Base-by-base conservation (phyloP, 2,329 filamentous ascomycete genomes). In the Trichoderma harzianum region DNA sequence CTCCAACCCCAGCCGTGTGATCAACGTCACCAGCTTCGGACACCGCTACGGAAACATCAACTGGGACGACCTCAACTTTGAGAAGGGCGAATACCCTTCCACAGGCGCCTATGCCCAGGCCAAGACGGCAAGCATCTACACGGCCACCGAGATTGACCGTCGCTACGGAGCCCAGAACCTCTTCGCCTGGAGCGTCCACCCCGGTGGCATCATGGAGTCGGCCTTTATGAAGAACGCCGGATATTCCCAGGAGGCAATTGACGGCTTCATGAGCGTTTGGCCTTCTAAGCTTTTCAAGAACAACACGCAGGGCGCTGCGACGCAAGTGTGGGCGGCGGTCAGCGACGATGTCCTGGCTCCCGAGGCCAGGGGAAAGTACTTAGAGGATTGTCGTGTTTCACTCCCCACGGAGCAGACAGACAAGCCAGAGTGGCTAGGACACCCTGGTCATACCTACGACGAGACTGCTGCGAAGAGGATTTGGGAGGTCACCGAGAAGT, bases 131-230 rank as follows among this genome's bases (percentile, higher is more conserved):
- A 39, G 74, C 73, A 81, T 87, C 30, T 84, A 81, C 72, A 82
- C 84, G 73, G 82, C 85, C 12, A 85, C 84, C 72, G 80, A 85
- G 73, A 80, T 87, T 36, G 84, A 87, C 51, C 80, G 85, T 3
- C 80, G 80, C 1, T 87, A 85, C 74, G 83, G 81, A 6, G 57
- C 76, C 2, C 73, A 77, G n/a, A 81, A 83, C 36, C 72, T 87
- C 0, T 83, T 84, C 63, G 84, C 79, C 1, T 78, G 80, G 11
- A 81, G 80, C 63, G 69, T 88, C 8, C 82, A 86, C 71, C 86
- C 86, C 0, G 86, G 86, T 3, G 78, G 79, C 5, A 84, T 87
- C 73, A 3, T 68, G 10, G 36, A 72, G 28, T 55, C 70, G 7
- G 30, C 30, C 5, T 72, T 72, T 55, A 21, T 68, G 12, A 21